phyloP scores from a whole-genome alignment of 202 grass and related monocot genomes.

The Schoenoplectus triqueter region DNA sequence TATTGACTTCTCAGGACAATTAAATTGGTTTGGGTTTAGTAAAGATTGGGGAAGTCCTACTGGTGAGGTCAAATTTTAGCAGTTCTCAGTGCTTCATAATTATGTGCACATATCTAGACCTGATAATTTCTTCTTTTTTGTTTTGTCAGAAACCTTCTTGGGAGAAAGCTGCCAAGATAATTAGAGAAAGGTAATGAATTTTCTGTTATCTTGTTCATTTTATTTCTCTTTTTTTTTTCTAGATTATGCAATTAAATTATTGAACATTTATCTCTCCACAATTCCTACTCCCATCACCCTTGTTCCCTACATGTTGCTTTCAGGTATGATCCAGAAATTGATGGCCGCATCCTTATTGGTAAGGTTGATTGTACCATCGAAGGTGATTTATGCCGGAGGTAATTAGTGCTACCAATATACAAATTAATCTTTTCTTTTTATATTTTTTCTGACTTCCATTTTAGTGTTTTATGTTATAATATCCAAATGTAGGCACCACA shows the following conservation, averaged over 20 bases:
- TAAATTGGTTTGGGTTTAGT: not conserved
- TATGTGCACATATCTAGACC: not conserved
- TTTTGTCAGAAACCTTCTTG: conserved; percentile 90
- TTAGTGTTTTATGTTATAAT: not conserved
- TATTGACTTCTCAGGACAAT: not conserved
- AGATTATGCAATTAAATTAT: not conserved
- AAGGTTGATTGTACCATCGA: conserved; percentile 90
- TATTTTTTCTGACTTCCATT: not conserved
- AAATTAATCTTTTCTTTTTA: not conserved
- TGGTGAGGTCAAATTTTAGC: not conserved
- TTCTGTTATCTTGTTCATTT: conserved; percentile 16
- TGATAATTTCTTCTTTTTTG: conserved; percentile 16
- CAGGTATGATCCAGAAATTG: conserved; percentile 97
- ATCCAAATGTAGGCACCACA: conserved; percentile 76
- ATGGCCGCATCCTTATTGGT: conserved; percentile 77
- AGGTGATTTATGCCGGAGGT: conserved; percentile 87
- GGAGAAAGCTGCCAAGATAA: conserved; percentile 91
- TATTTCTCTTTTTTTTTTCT: not conserved
- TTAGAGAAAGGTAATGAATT: conserved; percentile 60
- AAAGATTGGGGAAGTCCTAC: not conserved
- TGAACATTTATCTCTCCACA: not conserved
- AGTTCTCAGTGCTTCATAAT: not conserved
- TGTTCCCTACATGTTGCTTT: not conserved
- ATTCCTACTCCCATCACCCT: not conserved
- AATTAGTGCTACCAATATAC: conserved; percentile 27